Percentiles rank a stretch among this genome's conserved stretches.
These are phyloP conservation scores for Penicillium crustosum DNA, from an alignment of 2,329 filamentous ascomycete genomes.

Conservation along the genomic window DNA sequence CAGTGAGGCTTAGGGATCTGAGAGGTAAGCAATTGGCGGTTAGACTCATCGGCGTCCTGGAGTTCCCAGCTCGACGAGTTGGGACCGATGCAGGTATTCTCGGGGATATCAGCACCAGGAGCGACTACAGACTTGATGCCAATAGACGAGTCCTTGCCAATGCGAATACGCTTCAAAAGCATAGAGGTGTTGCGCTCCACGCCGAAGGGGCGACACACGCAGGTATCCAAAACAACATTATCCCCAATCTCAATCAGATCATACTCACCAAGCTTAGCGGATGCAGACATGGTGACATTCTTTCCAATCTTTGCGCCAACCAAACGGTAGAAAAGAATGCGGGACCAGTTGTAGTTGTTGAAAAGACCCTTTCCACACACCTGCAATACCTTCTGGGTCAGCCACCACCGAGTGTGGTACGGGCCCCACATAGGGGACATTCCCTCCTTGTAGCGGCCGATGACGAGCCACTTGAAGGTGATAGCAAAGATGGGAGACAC, in stretches of 20 bases:
- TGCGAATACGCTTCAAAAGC: slow-evolving; percentile 54
- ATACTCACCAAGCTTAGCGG: slow-evolving; percentile 54
- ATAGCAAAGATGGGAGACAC: slow-evolving; percentile 52
- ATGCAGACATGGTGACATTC: slow-evolving; percentile 49
- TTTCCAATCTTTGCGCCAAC: slow-evolving; percentile 56
- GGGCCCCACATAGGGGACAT: slow-evolving; percentile 60
- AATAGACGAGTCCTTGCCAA: slow-evolving; percentile 51
- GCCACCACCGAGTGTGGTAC: slow-evolving; percentile 61
- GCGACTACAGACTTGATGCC: slow-evolving; percentile 54
- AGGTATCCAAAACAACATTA: slow-evolving; percentile 49
- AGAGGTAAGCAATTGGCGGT: slow-evolving; percentile 46
- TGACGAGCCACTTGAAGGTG: slow-evolving; percentile 55
- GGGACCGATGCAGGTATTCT: slow-evolving; percentile 54
- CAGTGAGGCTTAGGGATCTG: slow-evolving; percentile 48
- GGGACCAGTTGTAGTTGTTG: slow-evolving; percentile 35
- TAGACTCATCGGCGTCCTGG: slow-evolving; percentile 45
- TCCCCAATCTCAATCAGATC: slow-evolving; percentile 58
- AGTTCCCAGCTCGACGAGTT: slow-evolving; percentile 61
- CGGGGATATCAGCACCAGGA: slow-evolving; percentile 51
- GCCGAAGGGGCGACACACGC: slow-evolving; percentile 54
- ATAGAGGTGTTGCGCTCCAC: slow-evolving; percentile 59
- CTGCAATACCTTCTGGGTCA: slow-evolving; percentile 55
- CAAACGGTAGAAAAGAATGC: slow-evolving; percentile 51
- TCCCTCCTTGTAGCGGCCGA: slow-evolving; percentile 55
- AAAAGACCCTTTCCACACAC: slow-evolving; percentile 47